Conservation (phyloP, 1,139 yeast species). For the Zygosaccharomyces sapae region DNA sequence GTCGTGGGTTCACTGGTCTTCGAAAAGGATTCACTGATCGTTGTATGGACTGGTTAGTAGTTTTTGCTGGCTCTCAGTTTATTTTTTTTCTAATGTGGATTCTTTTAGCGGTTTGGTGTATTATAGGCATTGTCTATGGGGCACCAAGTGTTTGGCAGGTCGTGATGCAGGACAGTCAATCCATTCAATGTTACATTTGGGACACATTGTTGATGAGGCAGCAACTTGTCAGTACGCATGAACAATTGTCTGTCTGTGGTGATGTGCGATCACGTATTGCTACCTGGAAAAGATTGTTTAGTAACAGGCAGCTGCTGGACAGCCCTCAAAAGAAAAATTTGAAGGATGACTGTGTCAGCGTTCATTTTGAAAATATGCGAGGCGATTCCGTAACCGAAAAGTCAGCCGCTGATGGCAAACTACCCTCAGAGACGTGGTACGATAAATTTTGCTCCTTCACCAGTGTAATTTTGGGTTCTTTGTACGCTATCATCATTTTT, state of each 20-base stretch:
- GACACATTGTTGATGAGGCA: constrained; percentile 42
- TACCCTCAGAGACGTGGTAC: constrained; percentile 33
- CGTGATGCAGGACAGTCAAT: constrained; percentile 42
- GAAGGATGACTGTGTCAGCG: background rate
- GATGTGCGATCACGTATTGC: constrained; percentile 35
- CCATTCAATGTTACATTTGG: constrained; percentile 41
- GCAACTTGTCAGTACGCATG: constrained; percentile 34
- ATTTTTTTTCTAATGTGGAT: constrained; percentile 31
- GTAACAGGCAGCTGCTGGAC: constrained; percentile 1
- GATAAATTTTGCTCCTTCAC: constrained; percentile 32
- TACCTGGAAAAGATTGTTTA: constrained; percentile 28
- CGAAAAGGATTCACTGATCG: constrained; percentile 22
- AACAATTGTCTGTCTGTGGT: constrained; percentile 27
- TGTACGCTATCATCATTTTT: constrained; percentile 34
- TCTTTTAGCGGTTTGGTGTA: constrained; percentile 36
- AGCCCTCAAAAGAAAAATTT: background rate
- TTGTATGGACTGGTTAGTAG: constrained; percentile 25
- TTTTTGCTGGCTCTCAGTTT: constrained; percentile 33
- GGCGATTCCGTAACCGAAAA: background rate
- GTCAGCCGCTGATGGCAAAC: constrained; percentile 12
- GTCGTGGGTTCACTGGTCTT: constrained; percentile 29
- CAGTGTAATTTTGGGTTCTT: constrained; percentile 34
- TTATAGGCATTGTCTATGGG: constrained; percentile 34
- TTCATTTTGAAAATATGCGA: background rate
- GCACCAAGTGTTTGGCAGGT: constrained; percentile 41